These are phyloP conservation scores for Hyphopichia homilentoma DNA, from an alignment of 805 yeast genomes.

Conservation along the genomic window DNA sequence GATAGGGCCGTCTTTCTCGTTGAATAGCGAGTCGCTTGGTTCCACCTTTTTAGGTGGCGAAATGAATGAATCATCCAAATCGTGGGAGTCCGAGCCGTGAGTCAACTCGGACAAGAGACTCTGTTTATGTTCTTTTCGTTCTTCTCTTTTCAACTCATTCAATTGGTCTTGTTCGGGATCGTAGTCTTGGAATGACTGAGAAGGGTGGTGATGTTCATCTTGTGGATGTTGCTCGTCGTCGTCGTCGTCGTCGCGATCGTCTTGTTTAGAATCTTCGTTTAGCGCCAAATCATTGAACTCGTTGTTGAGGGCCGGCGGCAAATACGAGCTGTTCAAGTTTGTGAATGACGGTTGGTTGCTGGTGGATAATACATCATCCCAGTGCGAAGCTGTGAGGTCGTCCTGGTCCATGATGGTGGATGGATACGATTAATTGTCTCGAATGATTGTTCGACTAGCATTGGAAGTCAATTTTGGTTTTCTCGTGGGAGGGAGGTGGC, in stretches of 20 bases:
- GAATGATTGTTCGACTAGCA: no score
- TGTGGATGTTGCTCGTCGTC: slow-evolving; percentile 5
- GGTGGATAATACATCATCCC: slow-evolving; percentile 56
- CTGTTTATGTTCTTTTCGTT: slow-evolving; percentile 24
- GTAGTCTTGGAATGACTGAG: background rate
- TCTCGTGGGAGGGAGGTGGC: no score
- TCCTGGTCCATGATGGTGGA: slow-evolving; percentile 43
- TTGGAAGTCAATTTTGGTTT: no score
- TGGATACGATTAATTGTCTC: no score
- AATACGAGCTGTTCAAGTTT: slow-evolving; percentile 2
- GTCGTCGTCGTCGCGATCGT: slow-evolving; percentile 12
- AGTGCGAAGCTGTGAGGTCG: slow-evolving; percentile 51
- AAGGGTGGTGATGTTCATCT: slow-evolving; percentile 1
- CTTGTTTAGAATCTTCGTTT: slow-evolving; percentile 8
- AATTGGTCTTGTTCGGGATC: slow-evolving; percentile 16
- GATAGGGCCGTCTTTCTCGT: slow-evolving; percentile 29
- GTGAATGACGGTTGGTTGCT: slow-evolving; percentile 1
- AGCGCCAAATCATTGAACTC: slow-evolving; percentile 17
- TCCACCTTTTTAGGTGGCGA: slow-evolving; percentile 14
- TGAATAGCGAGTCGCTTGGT: slow-evolving; percentile 27
- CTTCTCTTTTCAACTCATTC: slow-evolving; percentile 32
- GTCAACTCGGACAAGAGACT: slow-evolving; percentile 43
- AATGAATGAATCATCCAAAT: slow-evolving; percentile 39
- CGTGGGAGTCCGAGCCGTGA: slow-evolving; percentile 23
- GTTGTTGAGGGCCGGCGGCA: slow-evolving; percentile 12